Base-by-base conservation (phyloP, 306 rosid species). In the Pyrus pyrifolia region DNA sequence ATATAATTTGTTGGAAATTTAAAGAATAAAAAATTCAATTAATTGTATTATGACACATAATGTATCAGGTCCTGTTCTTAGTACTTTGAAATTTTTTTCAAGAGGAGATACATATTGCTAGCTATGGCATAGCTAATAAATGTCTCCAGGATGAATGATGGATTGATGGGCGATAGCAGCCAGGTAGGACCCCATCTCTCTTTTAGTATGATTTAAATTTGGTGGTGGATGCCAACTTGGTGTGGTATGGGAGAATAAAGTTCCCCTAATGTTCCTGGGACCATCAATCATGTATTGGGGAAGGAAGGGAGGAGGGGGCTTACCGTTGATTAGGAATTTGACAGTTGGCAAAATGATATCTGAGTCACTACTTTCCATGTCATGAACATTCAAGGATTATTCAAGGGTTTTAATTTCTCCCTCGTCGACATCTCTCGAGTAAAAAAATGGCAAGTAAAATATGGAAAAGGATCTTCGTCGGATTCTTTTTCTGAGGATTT, bases 211-310 rank as follows among this genome's bases (percentile, higher is more conserved):
- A 78, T 82, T 74, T 72, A 64, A 71, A 86, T 69, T 67, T 67
- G 77, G 89, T 68, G 81, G 88, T 91, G 93, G 93, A 87, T 91
- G 90, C 87, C 93, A 91, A 84, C 91, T 73, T 78, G 83, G 40
- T 75, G 25, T 70, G 83, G 77, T 59, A 74, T 87, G 89, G 87
- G 70, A 79, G 93, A 87, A 89, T 89, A 87, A 89, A 87, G 91
- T 80, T 77, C 73, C 42, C 81, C 74, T 75, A 75, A 38, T 69
- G 61, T 75, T 61, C 71, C 63, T 44, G 74, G 79, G 96, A 91
- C 91, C 93, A 87, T 78, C 87, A 87, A 91, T 88, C 88, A 86
- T 82, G 78, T 45, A 75, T 3, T 76, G 17, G 27, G 70, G 29
- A 23, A 11, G 73, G 72, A 40, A 7, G 19, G 38, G 40, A 13